Base-by-base conservation (phyloP, 805 yeast genomes). In the Cyberlindnera mississippiensis region DNA sequence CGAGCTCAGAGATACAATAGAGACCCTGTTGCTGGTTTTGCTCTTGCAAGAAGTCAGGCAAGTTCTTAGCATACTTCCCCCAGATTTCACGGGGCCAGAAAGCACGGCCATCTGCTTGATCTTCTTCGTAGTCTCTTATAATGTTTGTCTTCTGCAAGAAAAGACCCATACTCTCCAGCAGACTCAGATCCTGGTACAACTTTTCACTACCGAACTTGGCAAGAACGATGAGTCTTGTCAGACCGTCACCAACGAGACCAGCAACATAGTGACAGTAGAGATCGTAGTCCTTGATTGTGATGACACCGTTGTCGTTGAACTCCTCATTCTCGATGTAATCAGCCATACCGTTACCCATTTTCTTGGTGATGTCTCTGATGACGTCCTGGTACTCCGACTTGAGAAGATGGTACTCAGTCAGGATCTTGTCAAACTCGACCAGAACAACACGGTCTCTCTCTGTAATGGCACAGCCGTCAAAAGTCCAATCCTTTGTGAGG, bases 271-370 rank as follows among this genome's bases (percentile, higher is more conserved):
- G 90, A 66, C 99, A 93, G 69, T 93, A 93, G 47, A 83, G 71
- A 60, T 93, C 90, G 61, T 85, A 93, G 59, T 89, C 98, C 46
- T 75, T 70, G 34, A 85, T 61, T 1, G 96, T 87, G 37, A 68
- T 69, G 35, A 93, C 81, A 2, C 98, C 98, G 47, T 78, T 78
- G 51, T 75, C 60, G 61, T 87, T 88, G 68, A 86, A 86, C 48
- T 82, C 74, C 38, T 84, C 93, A 57, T 83, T 80, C 54, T 75
- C 69, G 40, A 85, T 80, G 64, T 90, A 93, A 58, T 87, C 89
- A 26, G 98, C 98, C 99, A 93, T 93, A 42, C 99, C 99, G 52
- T 86, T 80, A 44, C 98, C 99, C 99, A 93, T 93, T 62, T 82
- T 73, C 43, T 69, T 52, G 35, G 96, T 81, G 53, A 89, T 86